A percentile compares a stretch with the other conserved stretches of the same genome.
Conservation (phyloP, 306 rosid genomes). For the barrel medic (Medicago truncatula) region DNA sequence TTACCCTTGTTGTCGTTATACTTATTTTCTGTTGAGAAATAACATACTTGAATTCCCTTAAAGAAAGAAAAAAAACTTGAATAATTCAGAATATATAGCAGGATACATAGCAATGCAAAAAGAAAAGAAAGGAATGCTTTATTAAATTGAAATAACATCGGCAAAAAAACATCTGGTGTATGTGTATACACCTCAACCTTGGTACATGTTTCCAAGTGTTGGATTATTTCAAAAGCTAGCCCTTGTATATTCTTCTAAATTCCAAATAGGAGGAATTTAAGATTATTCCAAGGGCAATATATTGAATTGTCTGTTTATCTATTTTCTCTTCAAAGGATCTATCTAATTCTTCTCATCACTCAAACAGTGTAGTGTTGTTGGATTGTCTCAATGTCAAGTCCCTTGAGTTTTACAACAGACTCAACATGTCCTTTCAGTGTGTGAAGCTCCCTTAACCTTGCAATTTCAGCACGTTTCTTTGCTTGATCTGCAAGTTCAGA, state of each 20-base stretch:
- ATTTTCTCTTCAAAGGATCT: conserved; percentile 35
- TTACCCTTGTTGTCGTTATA: not conserved
- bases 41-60: too few relatives aligned
- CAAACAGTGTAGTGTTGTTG: conserved; percentile 89
- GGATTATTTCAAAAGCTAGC: conserved; percentile 64
- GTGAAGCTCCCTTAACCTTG: conserved; percentile 91
- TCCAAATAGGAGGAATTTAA: conserved; percentile 35
- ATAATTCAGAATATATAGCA: not conserved
- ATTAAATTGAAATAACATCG: conserved; percentile 11
- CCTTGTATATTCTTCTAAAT: conserved; percentile 40
- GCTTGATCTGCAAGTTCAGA: conserved; percentile 91
- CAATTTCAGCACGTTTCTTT: conserved; percentile 80
- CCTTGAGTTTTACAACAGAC: conserved; percentile 88
- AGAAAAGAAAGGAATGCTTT: conserved; percentile 18
- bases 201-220: conserved; percentile 44
- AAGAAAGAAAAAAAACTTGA: not conserved
- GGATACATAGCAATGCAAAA: not conserved
- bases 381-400: conserved; percentile 87
- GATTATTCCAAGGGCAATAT: conserved; percentile 25
- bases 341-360: conserved; percentile 14
- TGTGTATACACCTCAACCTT: conserved; percentile 41
- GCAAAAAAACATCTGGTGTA: conserved; percentile 23
- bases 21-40: not conserved
- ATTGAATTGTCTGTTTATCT: conserved; percentile 28
- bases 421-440: conserved; percentile 92